Base-by-base conservation (phyloP, 2,329 filamentous ascomycete species). In the Nigrospora sphaerica region DNA sequence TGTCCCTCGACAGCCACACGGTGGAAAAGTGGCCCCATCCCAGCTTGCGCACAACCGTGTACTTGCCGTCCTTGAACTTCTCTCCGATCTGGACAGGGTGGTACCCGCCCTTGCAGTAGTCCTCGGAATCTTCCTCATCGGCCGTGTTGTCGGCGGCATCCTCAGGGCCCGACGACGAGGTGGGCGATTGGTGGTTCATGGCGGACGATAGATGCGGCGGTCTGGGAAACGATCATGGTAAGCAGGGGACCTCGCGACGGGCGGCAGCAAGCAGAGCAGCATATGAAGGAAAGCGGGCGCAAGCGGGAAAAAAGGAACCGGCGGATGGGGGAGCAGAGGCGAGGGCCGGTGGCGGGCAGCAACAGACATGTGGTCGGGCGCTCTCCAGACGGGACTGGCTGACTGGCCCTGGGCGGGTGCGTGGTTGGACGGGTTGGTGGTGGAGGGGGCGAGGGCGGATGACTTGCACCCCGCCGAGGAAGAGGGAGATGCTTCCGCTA, bases 11-110 rank as follows among this genome's bases (percentile, higher is more conserved):
- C 40, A 86, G 69, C 82, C 82, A 97, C 57, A 97, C 92, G 32
- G 92, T 98, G n/a, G 92, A 96, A 72, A 97, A 98, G 64, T 97
- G 92, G 52, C 93, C 93, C 92, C 92, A 97, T 57, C 92, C 92
- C 45, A 97, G 78, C 74, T 97, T 97, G 70, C 91, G 86, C 66
- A 97, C 87, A 48, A 97, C 84, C 14, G 91, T 93, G 71, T 98
- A 98, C 71, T 88, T 92, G 57, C 89, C 91, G 65, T 97, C 89
- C 67, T 97, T 97, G 79, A 96, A 97, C 62, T 90, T 86, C 71
- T 98, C 93, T 59, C 93, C 93, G 50, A 97, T 86, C 59, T 83
- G 79, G 42, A 98, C 93, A 3, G 93, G 93, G 64, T 98, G 93
- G 68, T 97, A 98, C 50, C 93, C 93, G 61, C 93, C 93, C 71